Base-by-base conservation (phyloP, 2,329 filamentous ascomycete genomes). In the Colletotrichum karsti region DNA sequence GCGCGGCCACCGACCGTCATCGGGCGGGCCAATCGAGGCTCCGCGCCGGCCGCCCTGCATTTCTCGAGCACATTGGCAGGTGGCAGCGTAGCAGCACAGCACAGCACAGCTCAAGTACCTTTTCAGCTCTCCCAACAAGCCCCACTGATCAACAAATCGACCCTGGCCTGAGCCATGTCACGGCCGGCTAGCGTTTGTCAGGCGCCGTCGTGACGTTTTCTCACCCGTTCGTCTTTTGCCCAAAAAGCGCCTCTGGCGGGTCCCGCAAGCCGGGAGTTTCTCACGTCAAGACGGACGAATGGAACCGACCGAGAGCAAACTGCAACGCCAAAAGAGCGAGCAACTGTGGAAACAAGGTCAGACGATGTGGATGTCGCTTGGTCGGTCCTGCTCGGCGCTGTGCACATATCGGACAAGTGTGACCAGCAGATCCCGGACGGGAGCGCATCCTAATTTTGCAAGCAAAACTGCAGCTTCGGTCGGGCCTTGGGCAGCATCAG, bases 391-490 rank as follows among this genome's bases (percentile, higher is more conserved):
- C 15, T 20, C 59, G 37, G 48, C 48, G 37, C 18, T 41, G 26
- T 62, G 39, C 28, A 55, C 26, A 28, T n/a, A 37, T 55, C 22
- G 22, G 46, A 26, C 33, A 44, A 44, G 18, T 28, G 46, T 44
- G 28, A 35, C 55, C 35, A 42, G 46, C 55, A 60, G 44, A 53
- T 37, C 35, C 62, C 33, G 15, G 44, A 42, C 62, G 46, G 46
- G 44, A 60, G 56, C 46, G 62, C 61, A 65, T 46, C 55, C 55
- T 37, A 53, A 60, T 60, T 60, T 65, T 65, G 37, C 55, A 44
- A 55, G 55, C 35, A 44, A 26, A 15, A 37, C 30, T 60, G 55
- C 61, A 46, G 46, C 33, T 13, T 39, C 18, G 20, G 30, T 39
- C 18, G 20, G 30, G 22, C 30, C 20, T n/a, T 33, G 55, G 15